Evolutionary conservation across 139 green algal genomes (phyloP), one percentile per base, ranked within the genome.

Genomic region (Volvox reticuliferus): DNA sequence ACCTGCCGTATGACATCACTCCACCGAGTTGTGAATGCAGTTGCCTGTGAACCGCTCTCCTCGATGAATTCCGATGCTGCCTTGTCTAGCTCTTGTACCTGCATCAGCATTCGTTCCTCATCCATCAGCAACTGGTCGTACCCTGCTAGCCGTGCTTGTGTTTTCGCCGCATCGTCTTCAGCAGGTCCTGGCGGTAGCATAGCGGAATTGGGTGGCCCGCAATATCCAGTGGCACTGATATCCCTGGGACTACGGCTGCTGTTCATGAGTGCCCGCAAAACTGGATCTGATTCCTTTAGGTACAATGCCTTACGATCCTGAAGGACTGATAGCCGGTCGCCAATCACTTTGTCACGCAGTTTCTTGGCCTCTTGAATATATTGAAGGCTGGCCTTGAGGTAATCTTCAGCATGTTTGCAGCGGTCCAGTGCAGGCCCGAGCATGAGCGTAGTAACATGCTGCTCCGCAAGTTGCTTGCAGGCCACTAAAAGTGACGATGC

Each of bases 391-490:
- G 30, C 73, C 13, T 22, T 62, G 36, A 90, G 30, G 55, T 32
- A 83, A 0, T 32, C 86, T 75, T 83, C 86, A 0, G 86, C 73
- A 13, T 62, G 50, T 55, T 37, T 71, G 73, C 71, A 83, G 73
- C 50, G 19, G 26, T 83, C 73, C 73, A 90, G 86, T 16, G 86
- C 17, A 3, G 86, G 30, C 0, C 12, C 21, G 30, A 90, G 86
- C 30, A 67, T 28, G 12, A 84, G 71, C 28, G 73, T 37, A 5
- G 73, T 55, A 14, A 20, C 73, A 22, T 90, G 86, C 69, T 90
- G 86, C 30, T 62, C 35, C n/a, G 86, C 22, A 50, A 90, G 30
- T 32, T 76, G 86, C 30, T 75, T 75, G 86, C 86, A 90, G 50
- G 86, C 30, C 1, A 50, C 86, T 6, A 90, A 32, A 30, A 90